Evolutionary conservation across 2,329 filamentous ascomycete species (phyloP), one percentile per base, ranked within the genome.

Genomic region (Hymenoscyphus salicellus): DNA sequence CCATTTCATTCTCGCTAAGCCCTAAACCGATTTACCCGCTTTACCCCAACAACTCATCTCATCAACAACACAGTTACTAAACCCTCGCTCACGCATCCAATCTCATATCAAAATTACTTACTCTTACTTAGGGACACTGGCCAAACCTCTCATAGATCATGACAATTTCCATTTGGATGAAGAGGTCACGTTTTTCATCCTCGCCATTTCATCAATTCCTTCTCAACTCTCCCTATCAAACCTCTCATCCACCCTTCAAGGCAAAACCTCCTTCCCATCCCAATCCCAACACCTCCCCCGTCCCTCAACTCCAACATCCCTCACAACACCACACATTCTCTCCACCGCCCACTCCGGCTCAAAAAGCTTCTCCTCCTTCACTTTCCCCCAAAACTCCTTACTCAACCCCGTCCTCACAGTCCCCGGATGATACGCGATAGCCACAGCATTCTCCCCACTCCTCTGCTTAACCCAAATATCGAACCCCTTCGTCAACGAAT

Each of bases 321-420:
- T 77, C 5, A 89, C 76, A 7, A 93, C 85, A 38, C 83, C 79
- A 30, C 88, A 75, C 77, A 95, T 77, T 74, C 81, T 84, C 78
- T 85, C 84, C 0, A 85, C 90, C 23, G 89, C 86, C 72, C 84
- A 88, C 66, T 88, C 86, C 0, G 86, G 81, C 65, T 82, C 85
- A 70, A 94, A 88, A 69, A 95, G 77, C 76, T 88, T 87, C 1
- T 73, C 80, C 69, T 84, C 81, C 56, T 81, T 80, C 52, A 89
- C 86, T 49, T 81, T 85, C 0, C 73, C 79, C 91, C 90, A 94
- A 73, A 91, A 95, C 55, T 87, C 86, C 72, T 81, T 83, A 68
- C 87, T 92, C 66, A 96, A 78, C 10, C 84, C 87, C 60, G 91
- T 95, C 79, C 84, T 87, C 58, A 95, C 91, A 0, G 91, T 95